Conservation (phyloP, 345 rosid genomes). For the Eucalyptus globulus region DNA sequence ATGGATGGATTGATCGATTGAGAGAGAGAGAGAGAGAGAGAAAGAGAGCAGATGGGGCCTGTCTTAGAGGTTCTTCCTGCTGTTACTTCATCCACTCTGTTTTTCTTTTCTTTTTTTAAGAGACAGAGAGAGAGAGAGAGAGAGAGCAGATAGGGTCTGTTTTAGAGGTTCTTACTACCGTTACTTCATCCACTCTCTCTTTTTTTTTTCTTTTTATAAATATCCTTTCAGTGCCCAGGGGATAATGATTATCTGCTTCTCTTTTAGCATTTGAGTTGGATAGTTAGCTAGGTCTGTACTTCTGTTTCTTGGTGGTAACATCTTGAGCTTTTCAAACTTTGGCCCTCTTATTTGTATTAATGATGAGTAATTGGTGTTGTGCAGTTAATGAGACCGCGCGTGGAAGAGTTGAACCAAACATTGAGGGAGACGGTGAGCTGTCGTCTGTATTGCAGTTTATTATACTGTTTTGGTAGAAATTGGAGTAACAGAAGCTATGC, state of each 20-base stretch:
- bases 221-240: background rate
- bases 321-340: background rate
- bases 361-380: background rate
- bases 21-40: background rate
- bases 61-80: too few relatives aligned
- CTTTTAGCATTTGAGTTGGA: background rate
- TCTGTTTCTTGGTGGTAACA: background rate
- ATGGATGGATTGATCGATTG: too few relatives aligned
- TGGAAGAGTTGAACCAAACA: conserved; percentile 23
- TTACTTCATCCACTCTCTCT: background rate
- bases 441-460: background rate
- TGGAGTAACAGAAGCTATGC: background rate
- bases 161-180: background rate
- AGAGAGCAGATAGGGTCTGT: too few relatives aligned
- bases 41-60: background rate
- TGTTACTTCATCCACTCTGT: too few relatives aligned
- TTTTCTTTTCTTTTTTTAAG: too few relatives aligned
- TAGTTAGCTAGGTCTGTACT: background rate
- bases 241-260: background rate
- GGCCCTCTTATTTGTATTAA: background rate
- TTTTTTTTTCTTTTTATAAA: too few relatives aligned
- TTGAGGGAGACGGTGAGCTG: conserved; percentile 14
- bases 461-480: background rate
- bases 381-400: conserved; percentile 30
- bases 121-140: background rate